A percentile compares a stretch with the other conserved stretches of the same genome.
phyloP scores from a whole-genome alignment of 2,329 filamentous ascomycete genomes.

The Cucurbitaria berberidis region DNA sequence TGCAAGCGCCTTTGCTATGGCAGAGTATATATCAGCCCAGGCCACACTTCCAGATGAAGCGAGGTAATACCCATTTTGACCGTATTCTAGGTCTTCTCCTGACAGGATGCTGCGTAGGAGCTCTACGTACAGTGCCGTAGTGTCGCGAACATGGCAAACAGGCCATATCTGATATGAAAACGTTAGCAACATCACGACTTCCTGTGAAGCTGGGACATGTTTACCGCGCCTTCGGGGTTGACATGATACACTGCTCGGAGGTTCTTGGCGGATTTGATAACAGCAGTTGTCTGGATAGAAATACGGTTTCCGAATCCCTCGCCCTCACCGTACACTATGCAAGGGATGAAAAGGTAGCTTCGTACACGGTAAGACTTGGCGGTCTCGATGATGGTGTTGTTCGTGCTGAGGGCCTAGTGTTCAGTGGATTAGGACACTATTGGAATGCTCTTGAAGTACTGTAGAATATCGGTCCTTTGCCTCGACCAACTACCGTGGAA shows the following conservation, averaged over 20 bases:
- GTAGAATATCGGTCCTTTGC: no score
- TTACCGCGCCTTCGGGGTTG: conserved; percentile 36
- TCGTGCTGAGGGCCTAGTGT: conserved; percentile 50
- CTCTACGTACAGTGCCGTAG: conserved; percentile 53
- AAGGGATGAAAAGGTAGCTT: conserved; percentile 61
- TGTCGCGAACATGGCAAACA: conserved; percentile 60
- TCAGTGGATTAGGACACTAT: not conserved
- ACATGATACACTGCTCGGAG: conserved; percentile 50
- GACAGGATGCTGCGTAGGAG: conserved; percentile 55
- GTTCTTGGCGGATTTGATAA: conserved; percentile 55
- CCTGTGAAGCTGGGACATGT: conserved; percentile 9
- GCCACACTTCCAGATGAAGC: conserved; percentile 56
- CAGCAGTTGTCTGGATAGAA: conserved; percentile 59
- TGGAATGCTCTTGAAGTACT: not conserved
- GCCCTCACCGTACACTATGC: conserved; percentile 59
- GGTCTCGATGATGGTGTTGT: conserved; percentile 54
- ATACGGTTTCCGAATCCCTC: conserved; percentile 59
- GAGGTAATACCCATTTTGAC: conserved; percentile 58
- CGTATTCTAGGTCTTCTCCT: conserved; percentile 47
- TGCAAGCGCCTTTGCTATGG: conserved; percentile 52
- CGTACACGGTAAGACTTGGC: conserved; percentile 52
- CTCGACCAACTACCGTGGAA: no score
- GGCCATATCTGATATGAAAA: conserved; percentile 54
- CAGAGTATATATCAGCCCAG: conserved; percentile 59
- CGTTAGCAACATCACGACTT: not conserved